Conservation (phyloP, 2,329 filamentous ascomycete genomes). For the Hypoxylon sp. region DNA sequence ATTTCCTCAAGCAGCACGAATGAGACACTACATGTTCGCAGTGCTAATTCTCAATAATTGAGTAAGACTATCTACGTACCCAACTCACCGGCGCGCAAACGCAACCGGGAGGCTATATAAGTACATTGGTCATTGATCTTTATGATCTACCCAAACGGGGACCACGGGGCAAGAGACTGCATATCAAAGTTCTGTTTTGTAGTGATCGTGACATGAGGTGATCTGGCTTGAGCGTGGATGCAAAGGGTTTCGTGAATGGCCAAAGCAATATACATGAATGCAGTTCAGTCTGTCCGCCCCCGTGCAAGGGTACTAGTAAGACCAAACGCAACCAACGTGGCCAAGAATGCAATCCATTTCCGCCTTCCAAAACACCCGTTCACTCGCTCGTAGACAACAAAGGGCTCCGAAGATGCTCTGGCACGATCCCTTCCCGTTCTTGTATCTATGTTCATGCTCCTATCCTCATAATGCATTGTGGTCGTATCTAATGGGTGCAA, state of each 20-base stretch:
- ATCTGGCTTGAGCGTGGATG: neutral
- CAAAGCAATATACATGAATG: constrained; percentile 3
- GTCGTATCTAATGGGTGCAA: constrained; percentile 16
- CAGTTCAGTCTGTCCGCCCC: constrained; percentile 24
- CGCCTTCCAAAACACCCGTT: constrained; percentile 5
- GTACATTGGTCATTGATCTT: neutral
- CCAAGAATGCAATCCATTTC: constrained; percentile 23
- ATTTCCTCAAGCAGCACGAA: neutral
- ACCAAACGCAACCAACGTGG: constrained; percentile 19
- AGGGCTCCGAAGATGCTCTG: constrained; percentile 1
- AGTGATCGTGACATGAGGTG: neutral
- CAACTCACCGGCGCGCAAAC: neutral
- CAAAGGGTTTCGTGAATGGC: neutral
- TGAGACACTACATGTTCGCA: neutral
- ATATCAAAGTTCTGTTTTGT: neutral
- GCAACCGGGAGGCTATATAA: neutral
- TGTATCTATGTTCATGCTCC: constrained; percentile 13
- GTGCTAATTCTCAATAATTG: neutral
- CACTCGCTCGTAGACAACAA: neutral
- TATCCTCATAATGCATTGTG: constrained; percentile 28
- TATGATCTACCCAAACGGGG: neutral
- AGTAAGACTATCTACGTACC: neutral
- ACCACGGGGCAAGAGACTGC: neutral
- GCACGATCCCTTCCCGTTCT: neutral
- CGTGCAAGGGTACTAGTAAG: neutral